phyloP scores from a whole-genome alignment of 805 yeast species.

The Yarrowia sp. region DNA sequence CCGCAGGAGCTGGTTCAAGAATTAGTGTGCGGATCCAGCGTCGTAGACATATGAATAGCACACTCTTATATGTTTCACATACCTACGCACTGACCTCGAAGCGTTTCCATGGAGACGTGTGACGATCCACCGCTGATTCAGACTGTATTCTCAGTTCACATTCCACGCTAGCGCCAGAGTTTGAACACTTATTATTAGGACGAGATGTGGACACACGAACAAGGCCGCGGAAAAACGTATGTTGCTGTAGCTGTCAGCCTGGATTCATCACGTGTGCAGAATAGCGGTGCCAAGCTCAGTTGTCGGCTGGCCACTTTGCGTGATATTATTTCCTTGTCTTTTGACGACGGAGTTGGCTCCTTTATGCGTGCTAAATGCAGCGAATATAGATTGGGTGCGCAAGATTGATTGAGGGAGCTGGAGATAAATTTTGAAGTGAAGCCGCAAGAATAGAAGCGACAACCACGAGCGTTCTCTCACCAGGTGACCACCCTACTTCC shows the following conservation, averaged over 20 bases:
- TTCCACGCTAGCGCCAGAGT: neutral
- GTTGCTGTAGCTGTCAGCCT: neutral
- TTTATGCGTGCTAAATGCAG: neutral
- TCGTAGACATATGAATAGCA: too few species aligned
- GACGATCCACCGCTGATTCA: too few species aligned
- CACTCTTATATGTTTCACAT: neutral
- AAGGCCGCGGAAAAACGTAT: too few species aligned
- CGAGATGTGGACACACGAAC: too few species aligned
- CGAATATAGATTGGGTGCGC: neutral
- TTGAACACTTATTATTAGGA: too few species aligned
- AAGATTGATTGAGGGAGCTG: too few species aligned
- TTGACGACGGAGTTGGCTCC: neutral
- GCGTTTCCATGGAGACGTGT: neutral
- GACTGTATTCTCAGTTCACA: neutral
- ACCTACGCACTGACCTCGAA: neutral
- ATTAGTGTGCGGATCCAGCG: too few species aligned
- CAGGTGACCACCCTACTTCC: too few species aligned
- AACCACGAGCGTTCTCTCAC: too few species aligned
- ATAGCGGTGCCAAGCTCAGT: neutral
- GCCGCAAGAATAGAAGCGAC: too few species aligned
- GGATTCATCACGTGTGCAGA: neutral
- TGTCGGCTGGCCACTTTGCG: neutral
- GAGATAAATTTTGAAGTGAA: too few species aligned
- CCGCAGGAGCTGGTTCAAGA: too few species aligned
- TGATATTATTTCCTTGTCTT: neutral